Evolutionary conservation across 2,329 filamentous ascomycete species (phyloP).

Genomic region (Sclerotinia spermophila): DNA sequence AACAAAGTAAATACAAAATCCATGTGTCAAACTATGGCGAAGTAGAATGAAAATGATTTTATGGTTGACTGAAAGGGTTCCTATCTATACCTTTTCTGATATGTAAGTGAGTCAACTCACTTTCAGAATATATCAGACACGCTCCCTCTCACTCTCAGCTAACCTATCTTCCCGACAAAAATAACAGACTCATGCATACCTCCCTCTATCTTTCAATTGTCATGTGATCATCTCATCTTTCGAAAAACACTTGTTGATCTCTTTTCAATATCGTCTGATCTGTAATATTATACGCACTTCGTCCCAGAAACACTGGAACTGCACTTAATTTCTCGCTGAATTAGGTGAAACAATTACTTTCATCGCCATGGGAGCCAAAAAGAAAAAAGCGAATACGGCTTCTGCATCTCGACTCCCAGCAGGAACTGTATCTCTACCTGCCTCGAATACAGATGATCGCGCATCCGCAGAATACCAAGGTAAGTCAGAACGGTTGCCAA

Average conservation of each 20-base stretch:
- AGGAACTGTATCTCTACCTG: neutral
- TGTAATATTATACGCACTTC: no score
- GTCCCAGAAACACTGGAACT: neutral
- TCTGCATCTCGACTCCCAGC: neutral
- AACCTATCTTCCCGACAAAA: neutral
- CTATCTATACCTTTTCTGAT: neutral
- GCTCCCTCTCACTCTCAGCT: neutral
- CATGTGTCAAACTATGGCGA: neutral
- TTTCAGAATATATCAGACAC: neutral
- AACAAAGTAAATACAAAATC: neutral
- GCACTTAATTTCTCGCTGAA: fast-evolving
- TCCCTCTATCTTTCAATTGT: neutral
- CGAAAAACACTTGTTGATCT: neutral
- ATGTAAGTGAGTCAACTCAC: neutral
- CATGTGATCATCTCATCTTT: neutral
- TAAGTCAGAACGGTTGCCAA: neutral
- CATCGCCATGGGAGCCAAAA: neutral
- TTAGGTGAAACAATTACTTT: neutral
- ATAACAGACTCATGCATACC: fast-evolving
- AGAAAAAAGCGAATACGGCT: neutral
- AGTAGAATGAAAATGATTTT: neutral
- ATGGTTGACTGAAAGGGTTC: neutral
- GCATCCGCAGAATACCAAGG: no score
- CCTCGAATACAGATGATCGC: neutral
- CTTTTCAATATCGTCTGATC: neutral